A percentile compares a stretch with the other conserved stretches of the same genome.
Evolutionary conservation across 441 rosid genomes (phyloP).

Genomic region (Flueggea neowawraea): DNA sequence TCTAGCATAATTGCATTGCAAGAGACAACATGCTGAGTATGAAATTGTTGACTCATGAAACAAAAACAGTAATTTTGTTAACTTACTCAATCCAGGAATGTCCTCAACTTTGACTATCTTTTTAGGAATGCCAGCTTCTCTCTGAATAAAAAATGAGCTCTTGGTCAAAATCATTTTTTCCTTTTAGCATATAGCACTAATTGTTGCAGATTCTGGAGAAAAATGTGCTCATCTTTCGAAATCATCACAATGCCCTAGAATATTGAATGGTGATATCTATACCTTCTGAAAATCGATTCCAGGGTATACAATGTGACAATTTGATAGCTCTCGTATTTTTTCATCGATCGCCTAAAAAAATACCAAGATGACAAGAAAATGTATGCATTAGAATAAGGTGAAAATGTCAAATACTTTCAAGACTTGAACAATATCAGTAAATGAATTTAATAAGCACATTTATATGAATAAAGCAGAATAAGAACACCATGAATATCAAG

Average conservation of each 20-base stretch:
- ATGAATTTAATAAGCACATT: too few species aligned
- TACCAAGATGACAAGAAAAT: slow-evolving; percentile 23
- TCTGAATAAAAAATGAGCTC: slow-evolving; percentile 44
- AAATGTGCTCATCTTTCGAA: neutral
- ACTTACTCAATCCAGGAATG: slow-evolving; percentile 93
- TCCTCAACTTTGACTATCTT: slow-evolving; percentile 80
- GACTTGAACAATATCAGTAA: too few species aligned
- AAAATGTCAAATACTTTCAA: neutral
- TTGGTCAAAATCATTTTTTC: slow-evolving; percentile 12
- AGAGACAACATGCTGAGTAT: too few species aligned
- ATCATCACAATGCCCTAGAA: neutral
- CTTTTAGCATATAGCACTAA: too few species aligned
- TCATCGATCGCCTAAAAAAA: slow-evolving; percentile 84
- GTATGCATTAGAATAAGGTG: slow-evolving; percentile 10
- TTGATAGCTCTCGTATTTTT: slow-evolving; percentile 92
- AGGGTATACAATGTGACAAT: slow-evolving; percentile 77
- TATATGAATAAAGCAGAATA: too few species aligned
- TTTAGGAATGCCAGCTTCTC: slow-evolving; percentile 84
- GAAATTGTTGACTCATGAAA: too few species aligned
- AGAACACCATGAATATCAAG: too few species aligned
- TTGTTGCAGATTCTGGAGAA: neutral
- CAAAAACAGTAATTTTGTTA: slow-evolving; percentile 1
- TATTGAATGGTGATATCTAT: slow-evolving; percentile 2
- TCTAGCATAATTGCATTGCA: too few species aligned
- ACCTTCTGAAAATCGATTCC: slow-evolving; percentile 91